Evolutionary conservation across 1,139 yeast genomes (phyloP), one percentile per base, ranked within the genome.

Genomic region (Pneumocystis murina): DNA sequence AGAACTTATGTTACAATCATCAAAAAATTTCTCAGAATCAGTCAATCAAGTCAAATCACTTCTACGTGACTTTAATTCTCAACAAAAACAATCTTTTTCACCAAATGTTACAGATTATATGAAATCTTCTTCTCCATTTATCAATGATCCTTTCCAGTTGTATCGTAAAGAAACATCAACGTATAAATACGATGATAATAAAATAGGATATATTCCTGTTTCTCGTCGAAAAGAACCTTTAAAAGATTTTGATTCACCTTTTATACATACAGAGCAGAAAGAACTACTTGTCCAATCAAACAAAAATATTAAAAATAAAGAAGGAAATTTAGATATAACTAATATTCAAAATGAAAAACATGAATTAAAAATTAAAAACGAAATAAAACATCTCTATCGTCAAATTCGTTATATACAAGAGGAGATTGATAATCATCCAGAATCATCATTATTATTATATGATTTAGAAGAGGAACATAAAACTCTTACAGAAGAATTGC

Each of bases 261-360:
- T 39, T 7, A 7, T 43, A 17, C n/a, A 8, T 39, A 62, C 38
- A 66, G 66, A 24, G 63, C 68, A 60, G 66, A 70, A 55, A 67
- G 70, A 71, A 69, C 63, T 73, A 81, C 79, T 2, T 84, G 83
- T 33, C 78, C 87, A 70, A 82, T 81, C 69, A 86, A 85, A 71
- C 74, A 79, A 67, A 80, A 87, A 62, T 81, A 82, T 61, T 94
- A 87, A 72, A 86, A 86, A 78, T 80, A 82, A 69, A 84, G 85
- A 86, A 68, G 94, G 87, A 71, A 82, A 85, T 1, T 81, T 81
- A 68, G 94, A 84, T 70, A 84, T 81, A 65, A 85, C 84, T 65
- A 71, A 78, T 62, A 75, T 76, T 64, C 78, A 77, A 64, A 81
- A 80, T 30, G 81, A 78, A 40, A 24, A 24, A 1, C 73, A 76